phyloP scores from a whole-genome alignment of 1,139 yeast species.

The Protomyces macrosporus region DNA sequence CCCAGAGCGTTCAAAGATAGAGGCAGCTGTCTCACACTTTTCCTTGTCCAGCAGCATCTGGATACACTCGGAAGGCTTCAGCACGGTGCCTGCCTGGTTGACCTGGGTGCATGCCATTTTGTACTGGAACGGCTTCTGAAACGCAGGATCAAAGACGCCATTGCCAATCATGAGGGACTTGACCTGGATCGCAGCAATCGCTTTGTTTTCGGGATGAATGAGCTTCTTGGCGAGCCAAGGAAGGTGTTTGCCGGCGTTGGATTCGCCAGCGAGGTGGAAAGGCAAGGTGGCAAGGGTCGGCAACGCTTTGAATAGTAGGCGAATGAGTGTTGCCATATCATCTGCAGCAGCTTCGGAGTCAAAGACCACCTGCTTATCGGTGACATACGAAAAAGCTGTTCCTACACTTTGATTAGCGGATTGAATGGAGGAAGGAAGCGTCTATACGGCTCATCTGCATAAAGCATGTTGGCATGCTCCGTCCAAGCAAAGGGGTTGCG shows the following conservation, averaged over 20 bases:
- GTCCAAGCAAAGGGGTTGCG: constrained; percentile 44
- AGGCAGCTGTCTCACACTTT: constrained; percentile 69
- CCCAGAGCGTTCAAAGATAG: constrained; percentile 75
- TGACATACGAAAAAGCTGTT: too few relatives aligned
- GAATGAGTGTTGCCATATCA: constrained; percentile 49
- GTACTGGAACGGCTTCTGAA: constrained; percentile 80
- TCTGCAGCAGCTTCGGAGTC: constrained; percentile 46
- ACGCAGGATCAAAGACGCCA: constrained; percentile 88
- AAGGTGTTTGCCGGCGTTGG: constrained; percentile 93
- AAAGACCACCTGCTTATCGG: too few relatives aligned
- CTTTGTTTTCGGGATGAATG: constrained; percentile 49
- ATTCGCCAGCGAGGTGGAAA: constrained; percentile 80
- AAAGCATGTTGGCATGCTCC: constrained; percentile 2
- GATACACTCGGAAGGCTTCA: constrained; percentile 73
- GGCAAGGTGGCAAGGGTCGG: constrained; percentile 46
- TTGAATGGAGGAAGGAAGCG: constrained; percentile 68
- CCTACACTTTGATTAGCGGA: constrained; percentile 40
- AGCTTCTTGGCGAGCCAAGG: constrained; percentile 75
- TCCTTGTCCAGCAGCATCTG: constrained; percentile 67
- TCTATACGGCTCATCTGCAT: constrained; percentile 90
- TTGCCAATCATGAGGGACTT: constrained; percentile 89
- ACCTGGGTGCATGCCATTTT: constrained; percentile 77
- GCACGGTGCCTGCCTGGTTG: constrained; percentile 55
- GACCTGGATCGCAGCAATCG: constrained; percentile 52
- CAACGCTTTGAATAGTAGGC: constrained; percentile 60